Evolutionary conservation across 139 green algal genomes (phyloP).

Genomic region (Astrephomene gubernaculifera): DNA sequence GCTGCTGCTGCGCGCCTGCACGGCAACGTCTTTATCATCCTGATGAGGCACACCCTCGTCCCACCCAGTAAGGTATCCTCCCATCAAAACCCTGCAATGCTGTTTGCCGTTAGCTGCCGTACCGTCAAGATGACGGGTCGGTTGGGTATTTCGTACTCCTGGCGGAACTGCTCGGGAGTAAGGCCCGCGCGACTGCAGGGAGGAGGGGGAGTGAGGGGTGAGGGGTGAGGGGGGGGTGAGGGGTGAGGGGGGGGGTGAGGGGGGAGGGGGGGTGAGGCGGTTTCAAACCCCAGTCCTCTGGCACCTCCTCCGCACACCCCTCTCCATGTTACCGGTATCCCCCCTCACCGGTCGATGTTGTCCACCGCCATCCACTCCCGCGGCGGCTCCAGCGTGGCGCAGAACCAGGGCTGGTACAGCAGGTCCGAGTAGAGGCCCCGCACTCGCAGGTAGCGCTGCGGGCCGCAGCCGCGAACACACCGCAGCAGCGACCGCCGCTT

Average conservation of each 20-base stretch:
- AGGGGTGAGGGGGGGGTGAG: neutral
- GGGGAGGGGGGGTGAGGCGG: neutral
- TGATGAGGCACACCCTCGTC: no score
- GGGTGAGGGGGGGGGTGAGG: neutral
- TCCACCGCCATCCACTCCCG: constrained; percentile 84
- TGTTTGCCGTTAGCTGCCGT: neutral
- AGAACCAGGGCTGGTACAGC: constrained; percentile 92
- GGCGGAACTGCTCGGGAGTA: constrained; percentile 73
- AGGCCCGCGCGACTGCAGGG: constrained; percentile 57
- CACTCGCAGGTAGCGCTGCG: constrained; percentile 30
- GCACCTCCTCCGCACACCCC: neutral
- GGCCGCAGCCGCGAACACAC: neutral
- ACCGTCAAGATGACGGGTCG: constrained; percentile 86
- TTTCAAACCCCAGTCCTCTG: neutral
- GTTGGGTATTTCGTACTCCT: constrained; percentile 86
- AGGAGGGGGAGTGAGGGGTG: neutral
- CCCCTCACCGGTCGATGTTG: constrained; percentile 77
- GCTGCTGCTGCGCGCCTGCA: no score
- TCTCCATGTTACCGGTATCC: neutral
- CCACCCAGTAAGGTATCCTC: no score
- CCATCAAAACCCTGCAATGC: neutral
- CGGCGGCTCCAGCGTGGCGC: constrained; percentile 71
- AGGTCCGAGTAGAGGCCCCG: constrained; percentile 72
- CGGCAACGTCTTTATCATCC: no score
- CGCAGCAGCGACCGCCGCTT: neutral